A percentile compares a stretch with the other conserved stretches of the same genome.
Evolutionary conservation across 2,329 filamentous ascomycete genomes (phyloP).

Genomic region (Ascochyta viciae-villosae): DNA sequence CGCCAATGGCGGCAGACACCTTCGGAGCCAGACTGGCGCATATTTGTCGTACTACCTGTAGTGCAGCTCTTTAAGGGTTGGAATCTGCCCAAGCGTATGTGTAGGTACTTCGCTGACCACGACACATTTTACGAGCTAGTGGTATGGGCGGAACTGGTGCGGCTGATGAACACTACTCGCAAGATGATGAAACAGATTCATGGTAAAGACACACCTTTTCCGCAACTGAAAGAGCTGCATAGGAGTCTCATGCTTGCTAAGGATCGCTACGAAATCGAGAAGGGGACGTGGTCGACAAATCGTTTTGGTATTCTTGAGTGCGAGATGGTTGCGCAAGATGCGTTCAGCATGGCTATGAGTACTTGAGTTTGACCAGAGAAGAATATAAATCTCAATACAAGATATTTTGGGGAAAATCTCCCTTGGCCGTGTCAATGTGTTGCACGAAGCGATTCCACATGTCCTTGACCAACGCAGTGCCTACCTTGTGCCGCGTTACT

Average conservation of each 20-base stretch:
- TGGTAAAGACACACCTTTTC: neutral
- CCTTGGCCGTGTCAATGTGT: no score
- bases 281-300: constrained; percentile 10
- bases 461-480: no score
- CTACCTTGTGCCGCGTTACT: no score
- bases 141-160: constrained; percentile 21
- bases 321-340: constrained; percentile 19
- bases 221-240: constrained; percentile 14
- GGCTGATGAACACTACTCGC: constrained; percentile 17
- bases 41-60: constrained; percentile 6
- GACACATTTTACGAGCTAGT: constrained; percentile 20
- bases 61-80: constrained; percentile 18
- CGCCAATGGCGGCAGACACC: constrained; percentile 2
- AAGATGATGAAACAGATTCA: neutral
- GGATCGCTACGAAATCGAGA: constrained; percentile 17
- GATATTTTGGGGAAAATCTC: no score
- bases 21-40: neutral
- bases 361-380: no score
- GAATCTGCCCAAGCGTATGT: constrained; percentile 1
- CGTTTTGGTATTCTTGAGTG: constrained; percentile 1
- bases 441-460: no score
- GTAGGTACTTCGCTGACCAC: constrained; percentile 9
- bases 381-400: no score
- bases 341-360: constrained; percentile 8
- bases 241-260: constrained; percentile 12